phyloP scores from a whole-genome alignment of 495 filamentous ascomycete species.

The Rusavskia elegans region DNA sequence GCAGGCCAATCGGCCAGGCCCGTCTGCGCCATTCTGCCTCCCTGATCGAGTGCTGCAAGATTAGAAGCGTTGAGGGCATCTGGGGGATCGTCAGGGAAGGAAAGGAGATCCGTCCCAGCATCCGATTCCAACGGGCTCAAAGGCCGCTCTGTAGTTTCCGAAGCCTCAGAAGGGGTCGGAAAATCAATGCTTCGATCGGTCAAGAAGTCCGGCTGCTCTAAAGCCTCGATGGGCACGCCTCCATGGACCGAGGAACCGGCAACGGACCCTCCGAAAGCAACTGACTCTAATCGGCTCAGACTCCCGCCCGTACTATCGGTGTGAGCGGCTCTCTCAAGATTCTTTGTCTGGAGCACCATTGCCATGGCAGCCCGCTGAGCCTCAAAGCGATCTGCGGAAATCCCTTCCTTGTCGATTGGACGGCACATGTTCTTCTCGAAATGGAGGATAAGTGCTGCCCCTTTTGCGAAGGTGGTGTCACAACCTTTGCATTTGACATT shows the following conservation, averaged over 20 bases:
- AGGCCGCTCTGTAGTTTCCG: not conserved
- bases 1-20: not conserved
- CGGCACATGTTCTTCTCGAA: conserved; percentile 32
- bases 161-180: not conserved
- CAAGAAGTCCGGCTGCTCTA: not conserved
- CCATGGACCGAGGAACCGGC: not conserved
- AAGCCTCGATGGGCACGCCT: not conserved
- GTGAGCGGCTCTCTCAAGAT: not conserved
- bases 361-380: not conserved
- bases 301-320: not conserved
- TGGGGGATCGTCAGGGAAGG: not conserved
- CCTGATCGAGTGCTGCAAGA: not conserved
- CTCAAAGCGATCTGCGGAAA: not conserved
- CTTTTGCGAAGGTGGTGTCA: conserved; percentile 23
- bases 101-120: not conserved
- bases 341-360: not conserved
- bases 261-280: not conserved
- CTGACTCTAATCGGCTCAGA: not conserved
- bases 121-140: not conserved
- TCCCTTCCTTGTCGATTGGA: conserved; percentile 8
- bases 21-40: not conserved
- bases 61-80: not conserved
- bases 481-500: conserved; percentile 33
- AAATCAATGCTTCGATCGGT: not conserved
- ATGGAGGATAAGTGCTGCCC: conserved; percentile 30